A percentile compares a stretch with the other conserved stretches of the same genome.
Evolutionary conservation across 129 eudicot species (phyloP).

Genomic region (Centella asiatica): DNA sequence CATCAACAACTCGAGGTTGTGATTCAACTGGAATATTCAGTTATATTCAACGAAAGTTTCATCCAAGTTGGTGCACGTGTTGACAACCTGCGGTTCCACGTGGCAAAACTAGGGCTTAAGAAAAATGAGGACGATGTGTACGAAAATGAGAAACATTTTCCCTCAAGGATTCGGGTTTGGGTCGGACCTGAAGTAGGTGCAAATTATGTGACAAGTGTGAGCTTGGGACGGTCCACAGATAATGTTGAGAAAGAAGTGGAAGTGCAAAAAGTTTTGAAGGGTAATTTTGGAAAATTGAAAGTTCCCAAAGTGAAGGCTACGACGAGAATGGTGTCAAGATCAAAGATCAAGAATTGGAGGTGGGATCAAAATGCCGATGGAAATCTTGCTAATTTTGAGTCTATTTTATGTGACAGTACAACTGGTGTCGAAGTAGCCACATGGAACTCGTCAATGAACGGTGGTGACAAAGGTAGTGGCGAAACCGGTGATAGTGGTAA

Average conservation of each 20-base stretch:
- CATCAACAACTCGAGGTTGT: slow-evolving; percentile 88
- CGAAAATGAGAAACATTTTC: slow-evolving; percentile 63
- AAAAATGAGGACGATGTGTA: slow-evolving; percentile 29
- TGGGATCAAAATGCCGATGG: slow-evolving; percentile 96
- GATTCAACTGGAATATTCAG: slow-evolving; percentile 67
- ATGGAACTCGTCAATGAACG: slow-evolving; percentile 38
- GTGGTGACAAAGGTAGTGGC: too few species aligned
- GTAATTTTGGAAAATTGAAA: slow-evolving; percentile 53
- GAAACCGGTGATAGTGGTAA: slow-evolving; percentile 10
- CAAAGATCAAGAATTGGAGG: slow-evolving; percentile 66
- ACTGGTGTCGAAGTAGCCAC: slow-evolving; percentile 57
- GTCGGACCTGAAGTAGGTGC: slow-evolving; percentile 85
- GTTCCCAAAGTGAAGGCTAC: slow-evolving; percentile 53
- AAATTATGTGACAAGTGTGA: slow-evolving; percentile 54
- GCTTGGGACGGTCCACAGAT: slow-evolving; percentile 60
- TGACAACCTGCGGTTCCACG: slow-evolving; percentile 67
- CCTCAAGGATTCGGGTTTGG: slow-evolving; percentile 71
- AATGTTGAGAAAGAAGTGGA: slow-evolving; percentile 56
- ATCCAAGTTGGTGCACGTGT: slow-evolving; percentile 65
- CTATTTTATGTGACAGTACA: slow-evolving; percentile 50
- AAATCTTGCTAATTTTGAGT: slow-evolving; percentile 49
- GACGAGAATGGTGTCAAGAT: slow-evolving; percentile 49
- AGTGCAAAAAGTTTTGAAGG: slow-evolving; percentile 52
- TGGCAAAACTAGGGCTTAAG: slow-evolving; percentile 59
- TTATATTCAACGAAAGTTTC: slow-evolving; percentile 34